Evolutionary conservation across 164 flowering plant species (phyloP), one percentile per base, ranked within the genome.

Genomic region (Vitis riparia): DNA sequence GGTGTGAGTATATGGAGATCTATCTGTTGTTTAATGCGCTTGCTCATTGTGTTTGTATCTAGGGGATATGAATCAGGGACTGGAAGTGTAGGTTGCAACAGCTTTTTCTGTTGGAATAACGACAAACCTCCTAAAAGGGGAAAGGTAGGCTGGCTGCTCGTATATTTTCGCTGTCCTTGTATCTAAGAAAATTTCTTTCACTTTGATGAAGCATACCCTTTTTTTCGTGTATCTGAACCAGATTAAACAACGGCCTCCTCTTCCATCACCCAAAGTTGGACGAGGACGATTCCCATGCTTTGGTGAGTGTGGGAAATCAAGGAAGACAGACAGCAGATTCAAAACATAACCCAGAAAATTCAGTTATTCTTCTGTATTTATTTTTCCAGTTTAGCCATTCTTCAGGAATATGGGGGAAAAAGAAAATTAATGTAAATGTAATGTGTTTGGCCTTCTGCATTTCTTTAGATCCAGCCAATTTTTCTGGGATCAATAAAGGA

Each of bases 41-140:
- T 51, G 37, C 73, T 64, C n/a, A 27, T 61, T 27, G 50, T 10
- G 37, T 14, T 59, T 68, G 48, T 66, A 74, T 67, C 16, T 65
- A 92, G 97, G 81, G 95, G 89, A 53, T 88, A 90, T 70, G 94
- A 92, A 75, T 92, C 94, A 17, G 85, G 80, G 64, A 69, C 67
- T 51, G 82, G 87, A 58, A 37, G 44, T 37, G 44, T 37, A 37
- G 92, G 93, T 47, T 90, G 93, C 77, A 83, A 85, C 68, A 83
- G 81, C 51, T 70, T 88, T 48, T 84, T 89, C 74, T 90, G 97
- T 71, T 92, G 97, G 95, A 89, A 83, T 61, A 81, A 74, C 58
- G 67, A 57, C 62, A 86, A 73, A 72, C 76, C 73, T 72, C 80
- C n/a, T 2, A 84, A 64, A 51, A 83, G 73, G 57, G 84, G 53